These are phyloP conservation scores for Clavispora vitiphila DNA, from an alignment of 805 yeast genomes.

Conservation along the genomic window DNA sequence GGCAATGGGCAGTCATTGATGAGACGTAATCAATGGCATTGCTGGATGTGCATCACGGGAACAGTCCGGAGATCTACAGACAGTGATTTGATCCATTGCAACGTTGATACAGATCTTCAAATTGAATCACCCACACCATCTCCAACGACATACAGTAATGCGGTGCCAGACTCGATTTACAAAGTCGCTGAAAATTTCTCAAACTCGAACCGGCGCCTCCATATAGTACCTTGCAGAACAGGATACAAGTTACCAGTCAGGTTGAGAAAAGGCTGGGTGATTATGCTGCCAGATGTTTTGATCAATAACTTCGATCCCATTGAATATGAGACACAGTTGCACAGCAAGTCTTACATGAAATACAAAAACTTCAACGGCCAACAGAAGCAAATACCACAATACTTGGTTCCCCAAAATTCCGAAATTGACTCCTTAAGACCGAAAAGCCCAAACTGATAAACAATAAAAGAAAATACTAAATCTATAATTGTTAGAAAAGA, in stretches of 20 bases:
- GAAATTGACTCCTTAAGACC: constrained; percentile 83
- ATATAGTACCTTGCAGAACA: constrained; percentile 72
- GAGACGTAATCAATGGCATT: constrained; percentile 86
- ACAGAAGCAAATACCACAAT: constrained; percentile 40
- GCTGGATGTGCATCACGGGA: constrained; percentile 97
- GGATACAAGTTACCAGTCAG: constrained; percentile 61
- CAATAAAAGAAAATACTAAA: too few species aligned
- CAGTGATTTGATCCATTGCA: constrained; percentile 82
- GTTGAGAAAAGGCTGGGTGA: constrained; percentile 85
- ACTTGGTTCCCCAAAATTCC: constrained; percentile 54
- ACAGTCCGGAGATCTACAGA: constrained; percentile 85
- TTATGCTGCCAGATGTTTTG: constrained; percentile 78
- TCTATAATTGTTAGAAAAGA: constrained; percentile 8
- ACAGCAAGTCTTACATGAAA: constrained; percentile 26
- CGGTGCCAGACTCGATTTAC: constrained; percentile 68
- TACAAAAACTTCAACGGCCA: constrained; percentile 12
- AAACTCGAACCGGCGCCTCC: constrained; percentile 74
- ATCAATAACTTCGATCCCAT: constrained; percentile 56
- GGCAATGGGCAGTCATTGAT: constrained; percentile 35
- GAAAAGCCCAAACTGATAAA: constrained; percentile 53
- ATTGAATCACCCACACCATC: constrained; percentile 41
- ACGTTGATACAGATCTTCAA: constrained; percentile 82
- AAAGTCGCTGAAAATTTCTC: constrained; percentile 85
- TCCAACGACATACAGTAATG: constrained; percentile 13
- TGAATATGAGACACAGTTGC: constrained; percentile 27